phyloP scores from a whole-genome alignment of 306 rosid species.

The Biancaea sappan region DNA sequence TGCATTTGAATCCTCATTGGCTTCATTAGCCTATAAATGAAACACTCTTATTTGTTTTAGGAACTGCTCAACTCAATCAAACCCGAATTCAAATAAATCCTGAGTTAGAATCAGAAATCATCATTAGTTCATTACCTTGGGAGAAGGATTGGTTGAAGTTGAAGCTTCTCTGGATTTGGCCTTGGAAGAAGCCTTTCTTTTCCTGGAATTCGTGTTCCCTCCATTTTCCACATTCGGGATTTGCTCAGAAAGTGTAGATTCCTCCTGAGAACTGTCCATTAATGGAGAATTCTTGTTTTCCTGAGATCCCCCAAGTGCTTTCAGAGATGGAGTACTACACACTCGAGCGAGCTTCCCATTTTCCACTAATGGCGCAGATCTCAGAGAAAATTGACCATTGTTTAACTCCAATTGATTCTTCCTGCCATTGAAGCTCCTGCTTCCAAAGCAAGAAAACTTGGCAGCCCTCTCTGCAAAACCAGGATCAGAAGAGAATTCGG shows the following conservation, averaged over 20 bases:
- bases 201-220: slow-evolving; percentile 53
- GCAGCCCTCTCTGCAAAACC: slow-evolving; percentile 96
- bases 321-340: slow-evolving; percentile 73
- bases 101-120: slow-evolving; percentile 15
- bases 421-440: slow-evolving; percentile 76
- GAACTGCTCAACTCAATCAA: background rate
- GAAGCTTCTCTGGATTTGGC: slow-evolving; percentile 63
- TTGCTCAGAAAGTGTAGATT: slow-evolving; percentile 71
- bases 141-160: slow-evolving; percentile 27
- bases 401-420: slow-evolving; percentile 45
- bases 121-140: slow-evolving; percentile 48
- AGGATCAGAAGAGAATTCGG: slow-evolving; percentile 75
- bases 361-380: slow-evolving; percentile 44
- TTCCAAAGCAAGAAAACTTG: slow-evolving; percentile 87
- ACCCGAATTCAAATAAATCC: slow-evolving; percentile 12
- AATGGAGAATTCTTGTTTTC: too few relatives aligned
- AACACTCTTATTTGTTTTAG: slow-evolving; percentile 18
- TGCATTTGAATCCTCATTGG: slow-evolving; percentile 46
- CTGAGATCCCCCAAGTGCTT: slow-evolving; percentile 77
- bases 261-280: slow-evolving; percentile 54
- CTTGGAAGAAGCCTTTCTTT: slow-evolving; percentile 71
- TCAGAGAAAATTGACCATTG: slow-evolving; percentile 43
- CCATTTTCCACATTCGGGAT: slow-evolving; percentile 47
- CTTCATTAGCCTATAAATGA: slow-evolving; percentile 51
- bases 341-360: slow-evolving; percentile 58